Conservation (phyloP, 192 early-diverging fungal genomes). For the Gryganskiella cystojenkinii region DNA sequence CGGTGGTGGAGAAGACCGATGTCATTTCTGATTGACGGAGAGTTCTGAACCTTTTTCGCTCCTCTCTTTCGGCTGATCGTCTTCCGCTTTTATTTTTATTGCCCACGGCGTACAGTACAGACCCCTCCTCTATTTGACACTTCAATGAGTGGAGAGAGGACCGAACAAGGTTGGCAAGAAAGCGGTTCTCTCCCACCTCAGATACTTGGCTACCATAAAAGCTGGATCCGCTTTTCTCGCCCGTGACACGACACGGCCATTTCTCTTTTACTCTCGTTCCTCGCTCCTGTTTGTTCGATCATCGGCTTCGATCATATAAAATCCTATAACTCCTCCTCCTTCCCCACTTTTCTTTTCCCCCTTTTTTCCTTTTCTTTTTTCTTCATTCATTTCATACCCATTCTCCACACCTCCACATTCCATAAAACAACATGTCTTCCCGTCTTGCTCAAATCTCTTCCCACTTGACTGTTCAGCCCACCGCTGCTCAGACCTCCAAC, state of each 20-base stretch:
- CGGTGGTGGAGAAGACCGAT: too few species aligned
- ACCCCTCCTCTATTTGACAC: neutral
- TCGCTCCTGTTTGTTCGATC: neutral
- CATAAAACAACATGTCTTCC: constrained; percentile 64
- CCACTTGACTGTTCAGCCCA: constrained; percentile 58
- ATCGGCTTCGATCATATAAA: constrained; percentile 6
- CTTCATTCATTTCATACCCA: constrained; percentile 13
- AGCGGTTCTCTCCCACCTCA: constrained; percentile 1
- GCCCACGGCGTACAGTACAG: neutral
- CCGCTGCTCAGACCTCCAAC: constrained; percentile 34
- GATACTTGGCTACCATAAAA: neutral
- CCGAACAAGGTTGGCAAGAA: constrained; percentile 6
- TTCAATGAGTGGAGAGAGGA: constrained; percentile 3
- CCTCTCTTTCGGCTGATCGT: too few species aligned
- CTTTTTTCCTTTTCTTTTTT: constrained; percentile 15
- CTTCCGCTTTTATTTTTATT: neutral
- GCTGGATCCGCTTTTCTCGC: neutral
- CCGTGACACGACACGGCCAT: neutral
- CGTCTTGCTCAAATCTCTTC: constrained; percentile 66
- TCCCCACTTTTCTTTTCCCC: constrained; percentile 2
- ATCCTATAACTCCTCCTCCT: neutral
- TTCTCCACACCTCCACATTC: constrained; percentile 3
- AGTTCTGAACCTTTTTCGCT: too few species aligned
- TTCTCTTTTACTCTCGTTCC: neutral
- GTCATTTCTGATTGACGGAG: too few species aligned